Conservation (phyloP, 140 eudicot species). For the Cichorium intybus region DNA sequence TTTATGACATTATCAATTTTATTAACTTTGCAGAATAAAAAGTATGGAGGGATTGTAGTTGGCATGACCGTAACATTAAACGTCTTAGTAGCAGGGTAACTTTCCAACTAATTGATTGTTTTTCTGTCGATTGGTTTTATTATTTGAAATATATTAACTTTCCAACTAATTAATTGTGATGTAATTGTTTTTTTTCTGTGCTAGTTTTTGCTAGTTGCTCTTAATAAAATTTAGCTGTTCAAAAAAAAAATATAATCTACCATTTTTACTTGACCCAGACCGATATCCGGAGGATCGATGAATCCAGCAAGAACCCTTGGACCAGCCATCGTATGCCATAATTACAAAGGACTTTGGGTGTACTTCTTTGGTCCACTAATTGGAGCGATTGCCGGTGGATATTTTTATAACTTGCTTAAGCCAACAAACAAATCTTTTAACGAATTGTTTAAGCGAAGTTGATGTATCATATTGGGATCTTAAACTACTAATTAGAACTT, state of each 20-base stretch:
- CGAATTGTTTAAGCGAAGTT: constrained; percentile 23
- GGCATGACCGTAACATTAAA: constrained; percentile 71
- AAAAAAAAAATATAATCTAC: not conserved
- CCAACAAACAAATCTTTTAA: constrained; percentile 42
- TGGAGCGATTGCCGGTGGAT: constrained; percentile 55
- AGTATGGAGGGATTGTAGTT: constrained; percentile 47
- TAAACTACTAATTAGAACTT: not conserved
- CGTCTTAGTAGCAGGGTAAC: constrained; percentile 78
- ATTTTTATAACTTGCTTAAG: constrained; percentile 46
- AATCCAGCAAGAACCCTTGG: constrained; percentile 87
- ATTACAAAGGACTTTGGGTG: constrained; percentile 52
- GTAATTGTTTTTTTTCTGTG: too few relatives aligned
- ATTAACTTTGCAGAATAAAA: constrained; percentile 51
- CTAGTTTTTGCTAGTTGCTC: too few relatives aligned
- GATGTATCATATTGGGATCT: not conserved
- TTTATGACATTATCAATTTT: too few relatives aligned
- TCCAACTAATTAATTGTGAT: too few relatives aligned
- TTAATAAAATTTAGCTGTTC: too few relatives aligned
- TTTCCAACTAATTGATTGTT: not conserved
- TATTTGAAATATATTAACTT: not conserved
- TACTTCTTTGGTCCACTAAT: constrained; percentile 57
- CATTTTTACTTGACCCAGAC: constrained; percentile 37
- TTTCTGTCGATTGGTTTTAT: not conserved
- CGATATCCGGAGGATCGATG: constrained; percentile 79
- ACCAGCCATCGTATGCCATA: constrained; percentile 57